Conservation (phyloP, 805 yeast genomes). For the Saccharomycopsis microspora region DNA sequence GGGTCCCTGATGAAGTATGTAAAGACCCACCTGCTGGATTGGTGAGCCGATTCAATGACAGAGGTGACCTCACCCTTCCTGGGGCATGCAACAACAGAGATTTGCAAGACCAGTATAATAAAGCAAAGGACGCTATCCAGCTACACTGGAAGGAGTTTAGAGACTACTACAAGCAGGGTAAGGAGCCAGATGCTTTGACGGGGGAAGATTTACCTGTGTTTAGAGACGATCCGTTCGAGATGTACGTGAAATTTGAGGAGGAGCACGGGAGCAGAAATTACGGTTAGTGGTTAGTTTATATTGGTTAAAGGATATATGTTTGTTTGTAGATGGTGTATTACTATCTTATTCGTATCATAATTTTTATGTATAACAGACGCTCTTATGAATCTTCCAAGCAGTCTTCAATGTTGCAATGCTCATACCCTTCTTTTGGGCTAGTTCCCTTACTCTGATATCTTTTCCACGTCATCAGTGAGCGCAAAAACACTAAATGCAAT, state of each 20-base stretch:
- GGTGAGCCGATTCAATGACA: slow-evolving; percentile 3
- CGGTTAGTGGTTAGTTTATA: background rate
- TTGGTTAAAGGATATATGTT: background rate
- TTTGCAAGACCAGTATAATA: slow-evolving; percentile 29
- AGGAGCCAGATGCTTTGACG: slow-evolving; percentile 17
- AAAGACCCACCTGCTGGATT: slow-evolving; percentile 20
- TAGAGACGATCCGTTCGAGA: slow-evolving; percentile 20
- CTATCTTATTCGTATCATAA: no score
- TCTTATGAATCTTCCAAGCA: no score
- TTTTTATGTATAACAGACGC: no score
- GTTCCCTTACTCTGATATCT: no score
- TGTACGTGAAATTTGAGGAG: background rate
- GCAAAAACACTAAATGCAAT: no score
- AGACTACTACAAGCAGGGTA: slow-evolving; percentile 18
- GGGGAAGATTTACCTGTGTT: slow-evolving; percentile 27
- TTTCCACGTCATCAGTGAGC: no score
- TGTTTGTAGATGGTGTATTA: no score
- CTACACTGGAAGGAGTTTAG: slow-evolving; percentile 21
- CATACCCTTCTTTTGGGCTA: no score
- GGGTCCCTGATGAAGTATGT: slow-evolving; percentile 36
- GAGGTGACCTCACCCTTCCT: slow-evolving; percentile 19
- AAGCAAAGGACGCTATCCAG: slow-evolving; percentile 21
- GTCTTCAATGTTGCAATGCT: no score
- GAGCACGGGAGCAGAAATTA: slow-evolving; percentile 13
- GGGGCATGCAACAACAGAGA: slow-evolving; percentile 30